Evolutionary conservation across 257 asterid genomes (phyloP).

Genomic region (Nicotiana sylvestris): DNA sequence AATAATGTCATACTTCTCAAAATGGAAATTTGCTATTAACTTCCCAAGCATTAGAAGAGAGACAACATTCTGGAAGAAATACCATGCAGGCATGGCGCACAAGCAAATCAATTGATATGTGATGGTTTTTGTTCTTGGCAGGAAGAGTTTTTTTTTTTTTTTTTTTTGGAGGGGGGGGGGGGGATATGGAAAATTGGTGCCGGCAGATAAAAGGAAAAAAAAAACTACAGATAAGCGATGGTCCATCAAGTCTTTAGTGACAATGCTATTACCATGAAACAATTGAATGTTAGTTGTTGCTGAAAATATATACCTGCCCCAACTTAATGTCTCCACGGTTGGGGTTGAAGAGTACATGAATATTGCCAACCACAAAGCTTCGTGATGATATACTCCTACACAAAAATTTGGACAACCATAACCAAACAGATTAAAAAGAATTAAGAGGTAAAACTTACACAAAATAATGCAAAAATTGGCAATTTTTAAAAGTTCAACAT

Average conservation of each 20-base stretch:
- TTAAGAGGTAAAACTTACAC: conserved; percentile 3
- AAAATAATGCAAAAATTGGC: not conserved
- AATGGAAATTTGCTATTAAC: conserved; percentile 2
- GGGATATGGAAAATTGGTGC: not conserved
- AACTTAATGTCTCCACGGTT: conserved; percentile 88
- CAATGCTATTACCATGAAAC: not conserved
- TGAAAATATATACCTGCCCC: conserved; percentile 64
- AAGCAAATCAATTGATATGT: not conserved
- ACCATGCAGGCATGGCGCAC: not conserved
- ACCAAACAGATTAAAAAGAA: not conserved
- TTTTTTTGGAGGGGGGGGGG: not conserved
- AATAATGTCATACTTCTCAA: not conserved
- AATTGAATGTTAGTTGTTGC: not conserved
- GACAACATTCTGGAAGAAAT: not conserved
- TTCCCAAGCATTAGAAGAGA: conserved; percentile 3
- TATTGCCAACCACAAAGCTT: conserved; percentile 67
- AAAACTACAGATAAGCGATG: not conserved
- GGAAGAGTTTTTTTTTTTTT: not conserved
- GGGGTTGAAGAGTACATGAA: conserved; percentile 82
- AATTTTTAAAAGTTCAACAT: not conserved
- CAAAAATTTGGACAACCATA: not conserved
- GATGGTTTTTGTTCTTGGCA: not conserved
- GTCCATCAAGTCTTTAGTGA: not conserved
- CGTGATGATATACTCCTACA: conserved; percentile 36
- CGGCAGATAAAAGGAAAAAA: not conserved